Base-by-base conservation (phyloP, 352 stramenopile species). In the Phytopythium oedochilum region DNA sequence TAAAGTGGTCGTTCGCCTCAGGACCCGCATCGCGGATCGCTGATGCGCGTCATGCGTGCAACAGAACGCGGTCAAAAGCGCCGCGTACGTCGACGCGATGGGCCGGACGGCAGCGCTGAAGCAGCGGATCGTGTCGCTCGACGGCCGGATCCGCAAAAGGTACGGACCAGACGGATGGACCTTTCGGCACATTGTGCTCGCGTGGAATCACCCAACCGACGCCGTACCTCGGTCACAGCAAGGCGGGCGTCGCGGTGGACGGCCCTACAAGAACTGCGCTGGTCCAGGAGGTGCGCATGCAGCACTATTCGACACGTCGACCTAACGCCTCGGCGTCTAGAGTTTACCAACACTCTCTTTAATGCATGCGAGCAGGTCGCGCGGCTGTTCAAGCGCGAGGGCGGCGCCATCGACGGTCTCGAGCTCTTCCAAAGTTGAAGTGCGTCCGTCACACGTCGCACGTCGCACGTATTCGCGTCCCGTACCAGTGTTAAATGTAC, bases 391-490 rank as follows among this genome's bases (percentile, higher is more conserved):
- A 7, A 43, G 23, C 28, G 34, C 48, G 48, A 55, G 17, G 48
- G 48, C 48, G 34, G n/a, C 14, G 1, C 28, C 18, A n/a, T 12
- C 3, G 6, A 17, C 46, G 46, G 12, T 12, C 28, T 40, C 29
- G 9, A 39, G 29, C 17, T 53, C 11, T 53, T 53, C 18, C 26
- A 40, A n/a, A 10, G 46, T 53, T 53, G 46, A 53, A 53, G 46
- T 38, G 5, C 1, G 5, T 17, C 4, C 18, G 1, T 25, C 48
- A 55, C 48, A 44, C n/a, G 32, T 55, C 48, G 32, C 48, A 55
- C 28, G 23, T 34, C 20, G 18, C n/a, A n/a, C n/a, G n/a, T n/a
- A n/a, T n/a, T 17, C 8, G 9, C 29, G 14, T 42, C 20, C 6
- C 10, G 2, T 31, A 29, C 4, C 20, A 15, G 7, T 10, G 40